Base-by-base conservation (phyloP, 176 grass and related monocot genomes). In the Rhynchospora breviuscula region DNA sequence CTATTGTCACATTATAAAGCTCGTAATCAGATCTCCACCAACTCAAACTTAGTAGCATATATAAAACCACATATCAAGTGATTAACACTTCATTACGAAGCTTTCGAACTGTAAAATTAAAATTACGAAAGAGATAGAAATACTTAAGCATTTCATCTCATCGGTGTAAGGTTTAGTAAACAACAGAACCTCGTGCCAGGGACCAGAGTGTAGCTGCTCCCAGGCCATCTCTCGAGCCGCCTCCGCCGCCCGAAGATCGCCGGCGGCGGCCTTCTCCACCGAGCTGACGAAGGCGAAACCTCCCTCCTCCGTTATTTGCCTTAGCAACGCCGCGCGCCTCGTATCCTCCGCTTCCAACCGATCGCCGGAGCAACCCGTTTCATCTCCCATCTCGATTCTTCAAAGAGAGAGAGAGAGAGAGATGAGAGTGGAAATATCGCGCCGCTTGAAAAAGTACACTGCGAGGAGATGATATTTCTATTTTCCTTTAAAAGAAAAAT, bases 121-220 rank as follows among this genome's bases (percentile, higher is more conserved):
- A 29, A 29, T 29, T 29, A 29, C 0, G 26, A 29, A 29, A 77
- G 14, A 77, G 8, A 77, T 8, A 56, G 35, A 49, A 45, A 47
- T 56, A 57, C 49, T 29, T 29, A 29, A 29, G 26, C 26, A 29
- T 29, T 29, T 29, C 26, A 29, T 29, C 26, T 31, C 23, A 29
- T 53, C 47, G 10, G 26, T 52, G 51, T 77, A 23, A 76, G 21
- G 48, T 52, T 33, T 13, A 77, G 21, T 17, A 56, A 77, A 56
- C 22, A 8, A 82, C 18, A 29, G 9, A 82, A 82, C 80, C 81
- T 91, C 92, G 84, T 84, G 57, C 84, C 95, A 84, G 0, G 92
- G 95, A 46, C 89, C 86, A 6, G 89, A 91, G 89, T 98, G 95
- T 58, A 98, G 91, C 81, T 98, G 95, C 87, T 98, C 92, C 95